Evolutionary conservation across 805 yeast genomes (phyloP), one percentile per base, ranked within the genome.

Genomic region (Zygosaccharomyces kombuchaensis): DNA sequence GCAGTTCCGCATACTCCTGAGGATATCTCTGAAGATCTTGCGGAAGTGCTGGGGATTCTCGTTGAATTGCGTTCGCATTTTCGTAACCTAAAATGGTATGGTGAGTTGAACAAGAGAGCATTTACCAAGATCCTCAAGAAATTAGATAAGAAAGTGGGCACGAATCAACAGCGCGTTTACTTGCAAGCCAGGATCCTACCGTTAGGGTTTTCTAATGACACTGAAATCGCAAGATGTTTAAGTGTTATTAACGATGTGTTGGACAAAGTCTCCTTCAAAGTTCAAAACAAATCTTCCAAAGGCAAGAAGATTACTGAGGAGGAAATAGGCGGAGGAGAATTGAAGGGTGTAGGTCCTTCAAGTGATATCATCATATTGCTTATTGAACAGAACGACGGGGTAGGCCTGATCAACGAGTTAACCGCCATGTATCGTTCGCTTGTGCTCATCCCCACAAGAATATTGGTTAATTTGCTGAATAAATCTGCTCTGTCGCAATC

Each of bases 11-110:
- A 42, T 13, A 40, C 35, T 12, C 37, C 50, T 4, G 44, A 50
- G 25, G 58, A 57, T 29, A 46, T 54, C 8, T 40, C 51, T 4
- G 88, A 83, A 46, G 72, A 75, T 23, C 45, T 73, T 1, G 83
- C 80, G 40, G 90, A 84, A 54, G 69, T 84, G 29, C 66, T 80
- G 25, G 80, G 78, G 17, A 82, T 88, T 14, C 68, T 90, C 31
- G 70, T 88, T 17, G 96, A 89, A 63, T 71, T 88, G 44, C 75
- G 96, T 38, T 74, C 84, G 13, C 80, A 80, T 48, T 78, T 85
- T 50, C 74, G 96, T 46, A 89, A 89, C 65, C 72, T 90, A 60
- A 89, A 87, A 63, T 91, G 97, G 96, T 90, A 78, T 63, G 95
- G 95, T 19, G 97, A 91, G 60, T 77, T 90, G 57, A 90, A 90